Base-by-base conservation (phyloP, 495 filamentous ascomycete species). In the Aspergillus hancockii region DNA sequence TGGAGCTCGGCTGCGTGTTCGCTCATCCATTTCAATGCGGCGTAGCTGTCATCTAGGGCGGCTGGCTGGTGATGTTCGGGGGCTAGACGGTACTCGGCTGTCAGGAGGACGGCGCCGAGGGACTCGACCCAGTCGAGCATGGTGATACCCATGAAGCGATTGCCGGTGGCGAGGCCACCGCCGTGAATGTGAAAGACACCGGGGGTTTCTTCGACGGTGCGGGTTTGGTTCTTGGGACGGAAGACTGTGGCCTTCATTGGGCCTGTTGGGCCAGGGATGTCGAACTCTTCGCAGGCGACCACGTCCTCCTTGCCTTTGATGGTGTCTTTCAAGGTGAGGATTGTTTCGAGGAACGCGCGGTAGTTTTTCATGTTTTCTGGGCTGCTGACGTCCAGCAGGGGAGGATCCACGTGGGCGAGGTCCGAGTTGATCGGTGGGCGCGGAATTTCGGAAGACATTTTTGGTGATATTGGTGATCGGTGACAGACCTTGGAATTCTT, bases 231-330 rank as follows among this genome's bases (percentile, higher is more conserved):
- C 47, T 52, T 58, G 4, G 55, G 47, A 4, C 47, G 55, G 23
- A 58, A 45, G 32, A 58, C 52, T 30, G 55, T 58, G 21, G 47
- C 32, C 5, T 30, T 34, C 46, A 58, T 51, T 4, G 47, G 55
- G 4, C 55, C 55, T 7, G 55, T 16, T 16, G 55, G 55, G 46
- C 55, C 47, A 0, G 55, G 55, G 55, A 58, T 58, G 55, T 58
- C 47, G 19, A n/a, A 21, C 8, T 58, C 47, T 30, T 51, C 31
- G 47, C 38, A 21, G 13, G 32, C 28, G 19, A 58, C 9, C 21
- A 32, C 49, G 16, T 51, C 55, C 49, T 58, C 34, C 7, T 32
- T 14, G 10, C 55, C 55, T 8, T 13, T 32, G 16, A 58, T n/a
- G 19, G 34, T 31, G 47, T 23, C 23, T 12, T 58, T 32, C 14